A percentile compares a stretch with the other conserved stretches of the same genome.
Evolutionary conservation across 2,329 filamentous ascomycete genomes (phyloP).

Genomic region (Pyricularia sp.): DNA sequence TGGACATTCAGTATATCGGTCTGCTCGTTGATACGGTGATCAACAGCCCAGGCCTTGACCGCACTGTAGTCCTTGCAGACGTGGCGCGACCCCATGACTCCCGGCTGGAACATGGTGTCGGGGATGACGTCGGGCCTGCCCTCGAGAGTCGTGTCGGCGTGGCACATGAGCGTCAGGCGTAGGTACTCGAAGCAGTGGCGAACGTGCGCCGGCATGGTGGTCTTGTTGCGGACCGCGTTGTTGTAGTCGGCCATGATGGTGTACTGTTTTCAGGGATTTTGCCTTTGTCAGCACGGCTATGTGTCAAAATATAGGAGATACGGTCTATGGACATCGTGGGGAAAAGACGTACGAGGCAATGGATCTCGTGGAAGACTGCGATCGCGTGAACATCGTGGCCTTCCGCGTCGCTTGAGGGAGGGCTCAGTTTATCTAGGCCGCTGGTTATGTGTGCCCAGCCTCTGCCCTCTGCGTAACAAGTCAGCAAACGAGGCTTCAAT

Average conservation of each 20-base stretch:
- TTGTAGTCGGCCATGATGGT: slow-evolving; percentile 1
- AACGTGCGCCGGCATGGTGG: slow-evolving; percentile 8
- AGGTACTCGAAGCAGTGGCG: slow-evolving; percentile 15
- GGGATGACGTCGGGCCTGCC: slow-evolving; percentile 7
- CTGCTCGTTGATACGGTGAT: slow-evolving; percentile 3
- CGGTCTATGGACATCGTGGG: too few species aligned
- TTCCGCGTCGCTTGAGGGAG: not conserved
- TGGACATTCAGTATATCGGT: not conserved
- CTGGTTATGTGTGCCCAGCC: not conserved
- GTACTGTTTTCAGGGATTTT: not conserved
- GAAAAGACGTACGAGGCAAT: not conserved
- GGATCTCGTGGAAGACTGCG: not conserved
- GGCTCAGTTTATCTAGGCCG: not conserved
- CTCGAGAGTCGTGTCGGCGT: slow-evolving; percentile 13
- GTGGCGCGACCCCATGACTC: slow-evolving; percentile 4
- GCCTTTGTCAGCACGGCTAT: not conserved
- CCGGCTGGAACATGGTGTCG: not conserved
- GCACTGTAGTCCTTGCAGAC: slow-evolving; percentile 10
- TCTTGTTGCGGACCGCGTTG: slow-evolving; percentile 1
- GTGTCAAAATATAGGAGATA: not conserved
- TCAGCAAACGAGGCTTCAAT: not conserved
- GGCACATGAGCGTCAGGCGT: slow-evolving; percentile 12
- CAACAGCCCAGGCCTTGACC: slow-evolving; percentile 9
- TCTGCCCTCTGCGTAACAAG: not conserved
- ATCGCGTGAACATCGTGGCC: not conserved